These are phyloP conservation scores for Phytophthora tubulina DNA, from an alignment of 352 stramenopile species.

Conservation along the genomic window DNA sequence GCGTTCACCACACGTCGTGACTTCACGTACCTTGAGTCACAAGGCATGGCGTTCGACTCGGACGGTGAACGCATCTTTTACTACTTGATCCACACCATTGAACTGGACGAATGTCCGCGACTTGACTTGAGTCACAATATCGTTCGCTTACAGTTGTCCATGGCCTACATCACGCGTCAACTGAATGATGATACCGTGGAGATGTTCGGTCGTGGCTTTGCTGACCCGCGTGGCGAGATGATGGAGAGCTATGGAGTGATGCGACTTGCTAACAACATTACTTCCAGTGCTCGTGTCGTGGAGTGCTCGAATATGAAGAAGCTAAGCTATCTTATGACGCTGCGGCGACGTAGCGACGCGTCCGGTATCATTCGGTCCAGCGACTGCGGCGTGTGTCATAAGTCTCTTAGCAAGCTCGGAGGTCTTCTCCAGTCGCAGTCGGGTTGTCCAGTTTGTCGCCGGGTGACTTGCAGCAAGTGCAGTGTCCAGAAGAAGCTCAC, in stretches of 20 bases:
- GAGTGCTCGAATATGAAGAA: constrained; percentile 73
- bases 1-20: constrained; percentile 47
- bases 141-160: constrained; percentile 47
- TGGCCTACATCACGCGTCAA: constrained; percentile 62
- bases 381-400: constrained; percentile 45
- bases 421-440: constrained; percentile 30
- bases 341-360: constrained; percentile 29
- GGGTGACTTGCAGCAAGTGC: constrained; percentile 55
- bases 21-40: constrained; percentile 50
- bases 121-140: constrained; percentile 44
- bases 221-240: constrained; percentile 52
- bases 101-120: constrained; percentile 39
- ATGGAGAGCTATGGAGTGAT: constrained; percentile 48
- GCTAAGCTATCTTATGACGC: constrained; percentile 62
- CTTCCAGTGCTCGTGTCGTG: constrained; percentile 36
- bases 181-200: constrained; percentile 48
- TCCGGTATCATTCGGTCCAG: constrained; percentile 18
- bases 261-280: constrained; percentile 50
- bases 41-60: constrained; percentile 52
- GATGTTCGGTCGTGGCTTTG: constrained; percentile 63
- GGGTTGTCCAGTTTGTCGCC: constrained; percentile 47
- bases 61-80: constrained; percentile 56
- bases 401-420: constrained; percentile 39
- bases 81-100: constrained; percentile 51
- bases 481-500: constrained; percentile 60